Evolutionary conservation across 306 rosid genomes (phyloP).

Genomic region (Glycine latifolia): DNA sequence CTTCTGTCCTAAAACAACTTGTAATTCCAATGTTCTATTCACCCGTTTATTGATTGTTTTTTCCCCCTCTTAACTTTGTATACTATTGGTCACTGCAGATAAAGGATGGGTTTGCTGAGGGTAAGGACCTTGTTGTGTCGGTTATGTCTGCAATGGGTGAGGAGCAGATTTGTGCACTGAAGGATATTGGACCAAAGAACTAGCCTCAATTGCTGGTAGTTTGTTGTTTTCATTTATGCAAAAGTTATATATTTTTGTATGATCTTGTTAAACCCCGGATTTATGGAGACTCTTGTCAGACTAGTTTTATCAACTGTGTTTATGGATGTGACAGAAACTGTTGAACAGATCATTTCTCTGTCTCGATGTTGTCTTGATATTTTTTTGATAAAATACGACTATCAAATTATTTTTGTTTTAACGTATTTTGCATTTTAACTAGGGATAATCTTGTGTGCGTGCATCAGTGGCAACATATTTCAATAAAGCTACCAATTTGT

Average conservation of each 20-base stretch:
- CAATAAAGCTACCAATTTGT: too few species aligned
- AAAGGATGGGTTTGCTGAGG: slow-evolving; percentile 77
- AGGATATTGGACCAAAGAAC: slow-evolving; percentile 78
- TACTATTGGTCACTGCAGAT: slow-evolving; percentile 53
- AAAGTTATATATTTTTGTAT: slow-evolving; percentile 44
- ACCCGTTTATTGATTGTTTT: not conserved
- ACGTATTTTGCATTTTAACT: not conserved
- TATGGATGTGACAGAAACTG: slow-evolving; percentile 49
- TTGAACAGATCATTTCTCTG: slow-evolving; percentile 1
- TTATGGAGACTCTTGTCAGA: slow-evolving; percentile 22
- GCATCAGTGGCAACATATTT: not conserved
- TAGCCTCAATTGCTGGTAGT: slow-evolving; percentile 42
- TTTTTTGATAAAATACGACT: slow-evolving; percentile 15
- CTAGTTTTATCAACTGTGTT: slow-evolving; percentile 45
- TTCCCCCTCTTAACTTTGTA: not conserved
- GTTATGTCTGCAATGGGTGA: slow-evolving; percentile 95
- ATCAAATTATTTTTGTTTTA: not conserved
- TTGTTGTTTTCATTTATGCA: slow-evolving; percentile 47
- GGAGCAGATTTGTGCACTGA: slow-evolving; percentile 82
- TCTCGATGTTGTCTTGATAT: slow-evolving; percentile 20
- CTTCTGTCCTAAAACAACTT: not conserved
- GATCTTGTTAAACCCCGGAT: slow-evolving; percentile 41
- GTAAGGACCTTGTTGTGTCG: slow-evolving; percentile 78
- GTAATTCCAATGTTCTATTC: too few species aligned
- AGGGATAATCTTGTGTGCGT: not conserved